phyloP scores from a whole-genome alignment of 2,329 filamentous ascomycete genomes.

The Phyllosticta ampelicida region DNA sequence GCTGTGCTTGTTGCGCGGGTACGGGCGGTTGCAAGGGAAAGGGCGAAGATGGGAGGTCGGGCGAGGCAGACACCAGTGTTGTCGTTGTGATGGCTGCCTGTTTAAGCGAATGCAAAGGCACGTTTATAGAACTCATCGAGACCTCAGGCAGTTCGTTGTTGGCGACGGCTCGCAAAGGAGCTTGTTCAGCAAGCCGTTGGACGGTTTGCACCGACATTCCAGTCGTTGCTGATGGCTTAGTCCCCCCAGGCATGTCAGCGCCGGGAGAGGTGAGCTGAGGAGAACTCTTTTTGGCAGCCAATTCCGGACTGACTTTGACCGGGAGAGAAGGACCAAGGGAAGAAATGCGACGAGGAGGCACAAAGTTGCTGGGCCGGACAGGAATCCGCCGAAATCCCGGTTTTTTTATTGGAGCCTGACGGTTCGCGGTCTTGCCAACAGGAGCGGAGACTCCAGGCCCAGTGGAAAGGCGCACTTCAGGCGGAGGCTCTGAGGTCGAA shows the following conservation, averaged over 20 bases:
- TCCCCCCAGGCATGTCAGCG: neutral
- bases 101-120: neutral
- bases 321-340: conserved; percentile 17
- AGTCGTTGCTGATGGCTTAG: neutral
- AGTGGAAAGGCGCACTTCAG: neutral
- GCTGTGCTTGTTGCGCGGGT: neutral
- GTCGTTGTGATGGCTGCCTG: neutral
- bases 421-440: conserved; percentile 11
- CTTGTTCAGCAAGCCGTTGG: neutral
- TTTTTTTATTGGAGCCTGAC: conserved; percentile 24
- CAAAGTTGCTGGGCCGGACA: conserved; percentile 21
- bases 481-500: neutral
- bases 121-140: neutral
- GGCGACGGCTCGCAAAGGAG: neutral
- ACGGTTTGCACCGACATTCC: neutral
- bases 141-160: neutral
- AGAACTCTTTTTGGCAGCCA: neutral
- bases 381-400: conserved; percentile 26
- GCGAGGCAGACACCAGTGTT: neutral
- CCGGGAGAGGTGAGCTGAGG: conserved; percentile 1
- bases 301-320: conserved; percentile 6
- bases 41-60: neutral
- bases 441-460: neutral
- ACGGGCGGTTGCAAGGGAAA: neutral
- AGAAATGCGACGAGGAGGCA: conserved; percentile 22